phyloP scores from a whole-genome alignment of 305 asterid species.

The Solanum hybrid region DNA sequence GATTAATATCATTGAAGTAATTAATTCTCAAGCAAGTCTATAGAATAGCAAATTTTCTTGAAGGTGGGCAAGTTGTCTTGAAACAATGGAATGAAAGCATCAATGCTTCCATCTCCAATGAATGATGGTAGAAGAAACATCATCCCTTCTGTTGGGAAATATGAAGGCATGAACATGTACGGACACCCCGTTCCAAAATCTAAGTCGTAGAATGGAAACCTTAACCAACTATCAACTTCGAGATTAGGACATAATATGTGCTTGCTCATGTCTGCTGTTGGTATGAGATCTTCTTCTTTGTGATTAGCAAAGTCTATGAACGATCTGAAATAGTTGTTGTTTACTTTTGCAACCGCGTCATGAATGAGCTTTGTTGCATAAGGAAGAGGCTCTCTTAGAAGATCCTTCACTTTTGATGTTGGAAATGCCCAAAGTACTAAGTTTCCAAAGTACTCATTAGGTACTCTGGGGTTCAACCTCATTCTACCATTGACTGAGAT shows the following conservation, averaged over 20 bases:
- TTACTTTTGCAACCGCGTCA: conserved; percentile 45
- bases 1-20: background rate
- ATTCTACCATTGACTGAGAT: conserved; percentile 67
- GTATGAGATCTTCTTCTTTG: conserved; percentile 44
- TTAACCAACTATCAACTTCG: conserved; percentile 83
- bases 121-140: conserved; percentile 70
- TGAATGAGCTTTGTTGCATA: conserved; percentile 54
- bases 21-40: conserved; percentile 23
- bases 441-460: conserved; percentile 71
- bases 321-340: conserved; percentile 61
- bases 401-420: conserved; percentile 36
- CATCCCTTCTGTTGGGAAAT: conserved; percentile 62
- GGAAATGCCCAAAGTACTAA: conserved; percentile 81
- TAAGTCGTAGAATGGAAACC: conserved; percentile 77
- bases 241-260: conserved; percentile 59
- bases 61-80: conserved; percentile 39
- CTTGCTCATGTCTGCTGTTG: conserved; percentile 47
- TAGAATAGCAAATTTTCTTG: conserved; percentile 47
- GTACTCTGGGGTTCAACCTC: conserved; percentile 46
- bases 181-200: conserved; percentile 81
- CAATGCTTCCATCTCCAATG: conserved; percentile 66
- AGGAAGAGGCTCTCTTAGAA: conserved; percentile 33
- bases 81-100: conserved; percentile 55
- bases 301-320: conserved; percentile 61
- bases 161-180: conserved; percentile 63